phyloP scores from a whole-genome alignment of 2,329 filamentous ascomycete genomes.

The Graphilbum fragrans region DNA sequence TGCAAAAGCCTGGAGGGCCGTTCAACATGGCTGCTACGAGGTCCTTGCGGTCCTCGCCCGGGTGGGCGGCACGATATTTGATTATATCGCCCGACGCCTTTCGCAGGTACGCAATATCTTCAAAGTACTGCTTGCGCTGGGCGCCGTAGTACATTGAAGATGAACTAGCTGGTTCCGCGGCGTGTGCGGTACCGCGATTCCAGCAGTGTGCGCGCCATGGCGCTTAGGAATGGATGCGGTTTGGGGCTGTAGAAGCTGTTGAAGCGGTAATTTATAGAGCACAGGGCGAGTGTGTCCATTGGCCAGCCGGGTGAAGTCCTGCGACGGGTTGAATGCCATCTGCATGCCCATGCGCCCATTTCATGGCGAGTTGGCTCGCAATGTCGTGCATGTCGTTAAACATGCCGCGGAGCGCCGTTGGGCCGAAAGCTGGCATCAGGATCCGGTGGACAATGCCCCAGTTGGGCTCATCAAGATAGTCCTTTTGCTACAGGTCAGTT shows the following conservation, averaged over 20 bases:
- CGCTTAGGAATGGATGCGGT: slow-evolving; percentile 56
- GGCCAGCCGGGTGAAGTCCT: slow-evolving; percentile 62
- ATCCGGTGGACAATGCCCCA: slow-evolving; percentile 57
- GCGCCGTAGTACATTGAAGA: too few relatives aligned
- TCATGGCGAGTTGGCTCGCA: slow-evolving; percentile 51
- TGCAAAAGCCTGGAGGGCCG: too few relatives aligned
- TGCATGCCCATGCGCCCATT: slow-evolving; percentile 52
- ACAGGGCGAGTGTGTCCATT: slow-evolving; percentile 61
- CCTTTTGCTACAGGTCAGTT: too few relatives aligned
- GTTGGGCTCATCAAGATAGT: slow-evolving; percentile 36
- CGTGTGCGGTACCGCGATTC: slow-evolving; percentile 39
- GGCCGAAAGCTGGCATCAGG: slow-evolving; percentile 57
- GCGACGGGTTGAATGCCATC: slow-evolving; percentile 44
- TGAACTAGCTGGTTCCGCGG: too few relatives aligned
- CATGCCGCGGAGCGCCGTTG: slow-evolving; percentile 54
- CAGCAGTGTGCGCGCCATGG: slow-evolving; percentile 52
- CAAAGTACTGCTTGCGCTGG: too few relatives aligned
- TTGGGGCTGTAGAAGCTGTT: slow-evolving; percentile 60
- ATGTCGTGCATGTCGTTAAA: slow-evolving; percentile 60
- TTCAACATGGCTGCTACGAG: too few relatives aligned
- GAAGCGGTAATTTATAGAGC: slow-evolving; percentile 61
- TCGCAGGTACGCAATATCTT: too few relatives aligned
- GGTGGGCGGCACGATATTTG: too few relatives aligned
- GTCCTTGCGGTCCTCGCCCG: too few relatives aligned
- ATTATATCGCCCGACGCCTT: too few relatives aligned